Base-by-base conservation (phyloP, 164 flowering plant species). In the Cinnamomum chago region DNA sequence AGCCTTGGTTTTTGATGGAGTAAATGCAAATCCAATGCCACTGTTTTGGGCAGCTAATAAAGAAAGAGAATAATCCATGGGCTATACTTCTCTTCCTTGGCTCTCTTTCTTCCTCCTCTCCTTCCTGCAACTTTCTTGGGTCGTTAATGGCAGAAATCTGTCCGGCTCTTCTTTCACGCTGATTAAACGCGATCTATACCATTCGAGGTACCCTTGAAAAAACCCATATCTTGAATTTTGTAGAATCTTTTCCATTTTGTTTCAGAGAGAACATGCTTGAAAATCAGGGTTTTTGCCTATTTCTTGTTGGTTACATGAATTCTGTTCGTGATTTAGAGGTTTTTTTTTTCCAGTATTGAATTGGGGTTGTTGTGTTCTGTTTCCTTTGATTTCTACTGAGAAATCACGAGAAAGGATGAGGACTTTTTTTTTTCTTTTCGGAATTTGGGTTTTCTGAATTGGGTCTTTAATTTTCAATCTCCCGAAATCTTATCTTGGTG, bases 141-240 rank as follows among this genome's bases (percentile, higher is more conserved):
- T 76, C 72, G 83, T 83, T 67, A 28, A 78, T 73, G 83, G 76
- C 79, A 62, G 83, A 28, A 80, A 82, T 76, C 74, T 23, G 73
- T 25, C 77, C 3, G 22, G 14, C 0, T 13, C 76, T 50, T 67
- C 81, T 52, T 25, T 76, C n/a, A 86, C 90, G 2, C 86, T 86
- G 27, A 78, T 88, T 79, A 84, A 84, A 58, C 89, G 71, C 55
- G 90, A 91, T 91, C 92, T 91, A 52, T 91, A 91, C 79, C 92
- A 84, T 77, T 88, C 83, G 17, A 78, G 85, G 85, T 80, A 30
- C 9, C 20, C 73, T 67, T 62, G 58, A 23, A 70, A 70, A 60
- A 35, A 55, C 72, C 74, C 71, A 52, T 17, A 28, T 65, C 64
- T 65, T 70, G 47, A 24, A 23, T 51, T 52, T 65, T 64, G 20